Conservation (phyloP, 2,329 filamentous ascomycete genomes). For the Aspergillus luchuensis region DNA sequence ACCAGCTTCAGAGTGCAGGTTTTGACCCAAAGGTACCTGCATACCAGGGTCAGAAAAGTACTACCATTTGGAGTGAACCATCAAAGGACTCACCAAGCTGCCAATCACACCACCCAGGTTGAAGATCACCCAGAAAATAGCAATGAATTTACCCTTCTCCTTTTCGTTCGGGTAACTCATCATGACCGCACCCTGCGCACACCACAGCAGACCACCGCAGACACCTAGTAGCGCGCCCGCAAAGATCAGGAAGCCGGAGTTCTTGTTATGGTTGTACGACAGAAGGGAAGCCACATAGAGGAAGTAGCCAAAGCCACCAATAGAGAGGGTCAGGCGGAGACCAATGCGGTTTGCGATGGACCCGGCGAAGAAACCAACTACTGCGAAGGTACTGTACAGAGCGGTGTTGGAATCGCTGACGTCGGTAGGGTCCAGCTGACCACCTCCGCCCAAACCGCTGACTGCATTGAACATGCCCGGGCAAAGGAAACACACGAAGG, state of each 20-base stretch:
- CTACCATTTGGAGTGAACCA: neutral
- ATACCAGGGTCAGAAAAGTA: neutral
- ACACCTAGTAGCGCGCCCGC: slow-evolving; percentile 53
- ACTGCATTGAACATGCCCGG: slow-evolving; percentile 74
- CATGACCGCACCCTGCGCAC: slow-evolving; percentile 55
- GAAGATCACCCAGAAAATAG: slow-evolving; percentile 94
- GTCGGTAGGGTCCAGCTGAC: slow-evolving; percentile 58
- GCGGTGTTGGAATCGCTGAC: slow-evolving; percentile 70
- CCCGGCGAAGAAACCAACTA: slow-evolving; percentile 65
- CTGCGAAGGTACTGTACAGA: slow-evolving; percentile 71
- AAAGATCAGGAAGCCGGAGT: slow-evolving; percentile 53
- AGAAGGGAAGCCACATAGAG: slow-evolving; percentile 53
- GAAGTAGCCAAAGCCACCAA: slow-evolving; percentile 52
- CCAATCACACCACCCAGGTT: slow-evolving; percentile 89
- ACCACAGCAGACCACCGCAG: slow-evolving; percentile 54
- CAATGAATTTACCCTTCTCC: slow-evolving; percentile 85
- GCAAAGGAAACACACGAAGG: slow-evolving; percentile 70
- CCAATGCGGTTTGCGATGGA: slow-evolving; percentile 50
- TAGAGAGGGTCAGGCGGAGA: slow-evolving; percentile 45
- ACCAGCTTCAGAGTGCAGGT: slow-evolving; percentile 45
- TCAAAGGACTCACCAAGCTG: slow-evolving; percentile 57
- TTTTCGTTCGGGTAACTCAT: slow-evolving; percentile 83
- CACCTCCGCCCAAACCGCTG: slow-evolving; percentile 65
- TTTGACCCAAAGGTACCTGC: slow-evolving; percentile 50
- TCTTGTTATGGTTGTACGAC: slow-evolving; percentile 54